Evolutionary conservation across 2,329 filamentous ascomycete genomes (phyloP).

Genomic region (Chaetomiaceae sp.): DNA sequence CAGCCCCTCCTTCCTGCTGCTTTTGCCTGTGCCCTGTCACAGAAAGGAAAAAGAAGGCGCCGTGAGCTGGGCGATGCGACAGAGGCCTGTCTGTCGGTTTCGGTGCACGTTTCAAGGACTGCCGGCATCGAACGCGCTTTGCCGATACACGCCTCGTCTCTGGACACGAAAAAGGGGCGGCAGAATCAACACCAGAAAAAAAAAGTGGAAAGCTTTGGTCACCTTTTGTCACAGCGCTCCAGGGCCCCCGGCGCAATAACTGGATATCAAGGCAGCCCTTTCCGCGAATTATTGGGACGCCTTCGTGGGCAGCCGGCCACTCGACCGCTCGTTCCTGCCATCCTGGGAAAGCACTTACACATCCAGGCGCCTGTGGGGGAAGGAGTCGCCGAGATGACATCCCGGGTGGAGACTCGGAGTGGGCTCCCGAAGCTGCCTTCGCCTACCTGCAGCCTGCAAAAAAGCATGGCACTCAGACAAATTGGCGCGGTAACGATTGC

Average conservation of each 20-base stretch:
- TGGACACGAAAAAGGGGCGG: constrained; percentile 2
- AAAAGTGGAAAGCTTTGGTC: constrained; percentile 10
- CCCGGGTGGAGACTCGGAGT: constrained; percentile 12
- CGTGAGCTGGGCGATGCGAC: constrained; percentile 20
- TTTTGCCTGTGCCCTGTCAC: constrained; percentile 19
- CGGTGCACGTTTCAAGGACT: constrained; percentile 24
- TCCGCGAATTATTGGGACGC: too few species aligned
- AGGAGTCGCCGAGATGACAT: constrained; percentile 21
- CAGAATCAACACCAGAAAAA: constrained; percentile 3
- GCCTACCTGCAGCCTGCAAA: too few species aligned
- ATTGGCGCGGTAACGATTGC: not conserved
- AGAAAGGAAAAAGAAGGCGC: not conserved
- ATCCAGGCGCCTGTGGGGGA: not conserved
- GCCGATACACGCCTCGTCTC: constrained; percentile 11
- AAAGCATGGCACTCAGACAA: too few species aligned
- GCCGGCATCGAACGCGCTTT: constrained; percentile 13
- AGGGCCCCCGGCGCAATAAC: not conserved
- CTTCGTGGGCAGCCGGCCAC: not conserved
- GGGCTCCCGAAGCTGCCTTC: constrained; percentile 10
- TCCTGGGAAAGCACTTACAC: constrained; percentile 15
- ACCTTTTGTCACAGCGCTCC: constrained; percentile 1
- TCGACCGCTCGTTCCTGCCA: not conserved
- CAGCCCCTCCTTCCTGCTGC: constrained; percentile 5
- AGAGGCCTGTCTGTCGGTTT: constrained; percentile 23
- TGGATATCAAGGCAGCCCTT: not conserved